phyloP scores from a whole-genome alignment of 208 protist species.

The Herpetomonas tarakana region DNA sequence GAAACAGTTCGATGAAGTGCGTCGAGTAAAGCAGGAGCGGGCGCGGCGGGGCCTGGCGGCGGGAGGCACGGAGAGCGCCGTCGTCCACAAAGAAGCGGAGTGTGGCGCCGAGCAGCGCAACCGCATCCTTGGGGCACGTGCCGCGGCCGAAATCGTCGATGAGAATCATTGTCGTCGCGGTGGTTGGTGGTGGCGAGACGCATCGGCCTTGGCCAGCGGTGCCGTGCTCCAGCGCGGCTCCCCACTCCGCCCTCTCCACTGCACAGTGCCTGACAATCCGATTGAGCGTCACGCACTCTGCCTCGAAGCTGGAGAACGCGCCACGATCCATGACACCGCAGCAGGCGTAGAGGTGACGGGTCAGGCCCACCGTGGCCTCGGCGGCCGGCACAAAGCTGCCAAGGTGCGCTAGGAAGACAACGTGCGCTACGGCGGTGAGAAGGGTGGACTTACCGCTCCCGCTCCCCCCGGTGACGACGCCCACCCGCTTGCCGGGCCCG shows the following conservation, averaged over 20 bases:
- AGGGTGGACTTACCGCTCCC: constrained; percentile 92
- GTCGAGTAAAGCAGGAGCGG: constrained; percentile 68
- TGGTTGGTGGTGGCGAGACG: background rate
- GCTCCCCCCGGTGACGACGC: constrained; percentile 82
- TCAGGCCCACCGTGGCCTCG: constrained; percentile 38
- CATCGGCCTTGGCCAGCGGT: background rate
- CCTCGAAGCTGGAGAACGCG: constrained; percentile 60
- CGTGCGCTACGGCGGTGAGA: constrained; percentile 89
- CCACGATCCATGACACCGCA: constrained; percentile 3
- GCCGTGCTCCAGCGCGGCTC: background rate
- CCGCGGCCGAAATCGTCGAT: constrained; percentile 96
- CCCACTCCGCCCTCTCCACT: constrained; percentile 8
- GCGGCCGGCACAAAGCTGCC: constrained; percentile 92
- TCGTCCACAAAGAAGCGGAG: constrained; percentile 44
- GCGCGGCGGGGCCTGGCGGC: background rate
- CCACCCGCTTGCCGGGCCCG: constrained; percentile 35
- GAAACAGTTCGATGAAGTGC: constrained; percentile 65
- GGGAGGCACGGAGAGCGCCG: background rate
- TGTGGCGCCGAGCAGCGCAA: constrained; percentile 69
- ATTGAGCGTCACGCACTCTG: constrained; percentile 63
- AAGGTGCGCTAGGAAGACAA: constrained; percentile 91
- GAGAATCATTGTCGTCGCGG: constrained; percentile 47
- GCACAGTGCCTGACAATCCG: constrained; percentile 50
- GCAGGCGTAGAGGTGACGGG: constrained; percentile 14
- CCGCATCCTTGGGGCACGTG: constrained; percentile 82